Conservation (phyloP, 345 rosid genomes). For the Pistacia integerrima region DNA sequence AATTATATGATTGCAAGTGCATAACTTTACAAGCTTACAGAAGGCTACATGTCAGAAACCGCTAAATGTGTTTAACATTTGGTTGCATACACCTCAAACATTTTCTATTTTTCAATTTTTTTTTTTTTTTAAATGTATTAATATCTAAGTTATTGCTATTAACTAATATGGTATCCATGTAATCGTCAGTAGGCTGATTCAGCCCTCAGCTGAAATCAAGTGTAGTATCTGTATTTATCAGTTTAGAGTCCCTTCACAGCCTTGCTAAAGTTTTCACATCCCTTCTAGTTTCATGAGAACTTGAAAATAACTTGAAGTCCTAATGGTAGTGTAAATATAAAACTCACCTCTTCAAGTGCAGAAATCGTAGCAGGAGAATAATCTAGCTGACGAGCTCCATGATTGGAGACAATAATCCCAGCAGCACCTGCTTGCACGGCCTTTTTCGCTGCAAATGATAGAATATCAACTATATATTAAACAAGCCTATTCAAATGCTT, state of each 20-base stretch:
- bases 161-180: not conserved
- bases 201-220: no score
- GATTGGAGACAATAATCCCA: constrained; percentile 82
- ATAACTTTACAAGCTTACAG: not conserved
- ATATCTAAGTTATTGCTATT: no score
- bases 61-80: no score
- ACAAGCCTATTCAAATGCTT: not conserved
- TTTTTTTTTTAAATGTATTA: no score
- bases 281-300: not conserved
- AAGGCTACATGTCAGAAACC: no score
- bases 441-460: constrained; percentile 53
- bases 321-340: not conserved
- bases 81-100: no score
- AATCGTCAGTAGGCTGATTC: no score
- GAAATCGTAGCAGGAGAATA: constrained; percentile 66
- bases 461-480: not conserved
- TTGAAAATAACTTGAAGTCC: not conserved
- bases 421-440: constrained; percentile 68
- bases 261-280: not conserved
- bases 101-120: no score
- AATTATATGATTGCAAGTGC: not conserved
- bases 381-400: constrained; percentile 81
- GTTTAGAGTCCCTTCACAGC: not conserved
- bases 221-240: not conserved
- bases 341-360: constrained; percentile 67